phyloP scores from a whole-genome alignment of 306 rosid genomes.

The Trifolium pratense region DNA sequence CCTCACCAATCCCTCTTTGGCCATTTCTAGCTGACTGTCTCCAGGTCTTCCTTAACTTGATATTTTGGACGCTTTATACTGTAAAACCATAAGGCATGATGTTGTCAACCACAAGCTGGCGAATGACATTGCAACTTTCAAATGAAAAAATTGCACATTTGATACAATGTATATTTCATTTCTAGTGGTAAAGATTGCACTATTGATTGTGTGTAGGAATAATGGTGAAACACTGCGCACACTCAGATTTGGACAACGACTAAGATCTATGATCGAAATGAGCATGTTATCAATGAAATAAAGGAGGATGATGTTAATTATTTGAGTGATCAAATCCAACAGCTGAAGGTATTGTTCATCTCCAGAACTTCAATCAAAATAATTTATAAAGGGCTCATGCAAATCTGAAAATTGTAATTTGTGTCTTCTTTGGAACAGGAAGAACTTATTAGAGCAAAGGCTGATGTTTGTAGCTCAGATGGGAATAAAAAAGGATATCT shows the following conservation, averaged over 20 bases:
- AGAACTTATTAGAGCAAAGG: slow-evolving; percentile 83
- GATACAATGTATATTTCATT: slow-evolving; percentile 26
- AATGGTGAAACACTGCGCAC: slow-evolving; percentile 69
- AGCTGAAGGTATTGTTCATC: slow-evolving; percentile 68
- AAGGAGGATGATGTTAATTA: slow-evolving; percentile 85
- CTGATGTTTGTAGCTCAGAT: slow-evolving; percentile 53
- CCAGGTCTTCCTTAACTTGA: slow-evolving; percentile 73
- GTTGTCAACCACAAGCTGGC: slow-evolving; percentile 46
- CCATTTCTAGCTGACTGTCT: slow-evolving; percentile 61
- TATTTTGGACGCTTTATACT: slow-evolving; percentile 90
- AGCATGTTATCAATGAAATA: slow-evolving; percentile 84
- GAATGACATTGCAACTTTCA: slow-evolving; percentile 26
- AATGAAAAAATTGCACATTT: slow-evolving; percentile 39
- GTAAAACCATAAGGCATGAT: slow-evolving; percentile 46
- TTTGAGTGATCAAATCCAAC: slow-evolving; percentile 91
- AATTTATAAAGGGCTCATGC: slow-evolving; percentile 14
- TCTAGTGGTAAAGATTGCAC: slow-evolving; percentile 26
- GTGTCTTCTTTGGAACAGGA: slow-evolving; percentile 61
- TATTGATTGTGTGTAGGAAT: slow-evolving; percentile 68
- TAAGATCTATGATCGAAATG: slow-evolving; percentile 71
- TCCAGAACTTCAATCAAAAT: slow-evolving; percentile 25
- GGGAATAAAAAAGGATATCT: slow-evolving; percentile 58
- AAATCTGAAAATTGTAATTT: slow-evolving; percentile 19
- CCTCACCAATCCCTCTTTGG: slow-evolving; percentile 61
- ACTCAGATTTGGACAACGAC: slow-evolving; percentile 85